Evolutionary conservation across 2,329 filamentous ascomycete species (phyloP).

Genomic region (Emergomyces orientalis): DNA sequence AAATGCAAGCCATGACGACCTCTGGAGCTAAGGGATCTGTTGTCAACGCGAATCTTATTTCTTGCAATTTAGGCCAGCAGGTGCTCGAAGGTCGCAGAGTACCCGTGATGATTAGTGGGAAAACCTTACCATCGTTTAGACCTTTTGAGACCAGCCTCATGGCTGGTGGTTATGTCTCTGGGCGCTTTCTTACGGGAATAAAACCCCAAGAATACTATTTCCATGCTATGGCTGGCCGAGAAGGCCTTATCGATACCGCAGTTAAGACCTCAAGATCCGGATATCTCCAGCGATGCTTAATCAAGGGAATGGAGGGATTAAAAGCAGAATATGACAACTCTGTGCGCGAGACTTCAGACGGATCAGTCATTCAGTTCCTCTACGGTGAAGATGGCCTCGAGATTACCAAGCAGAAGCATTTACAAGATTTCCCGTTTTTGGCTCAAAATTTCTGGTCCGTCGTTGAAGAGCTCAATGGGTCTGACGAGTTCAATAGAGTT

Average conservation of each 20-base stretch:
- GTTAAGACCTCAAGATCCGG: conserved; percentile 97
- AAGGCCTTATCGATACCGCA: conserved; percentile 96
- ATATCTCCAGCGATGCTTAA: conserved; percentile 90
- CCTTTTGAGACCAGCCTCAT: conserved; percentile 82
- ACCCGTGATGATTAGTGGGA: conserved; percentile 94
- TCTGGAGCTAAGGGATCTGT: conserved; percentile 88
- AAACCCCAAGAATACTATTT: conserved; percentile 98
- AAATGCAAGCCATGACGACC: conserved; percentile 98
- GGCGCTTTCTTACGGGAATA: conserved; percentile 96
- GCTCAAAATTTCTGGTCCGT: conserved; percentile 77
- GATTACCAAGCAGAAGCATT: conserved; percentile 85
- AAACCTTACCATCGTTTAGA: conserved; percentile 87
- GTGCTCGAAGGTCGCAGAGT: conserved; percentile 91
- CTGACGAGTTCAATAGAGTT: conserved; percentile 44
- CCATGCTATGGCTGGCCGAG: conserved; percentile 97
- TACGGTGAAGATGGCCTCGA: conserved; percentile 96
- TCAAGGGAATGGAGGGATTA: conserved; percentile 97
- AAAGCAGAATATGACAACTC: conserved; percentile 88
- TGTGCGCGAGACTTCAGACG: conserved; percentile 79
- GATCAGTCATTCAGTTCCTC: conserved; percentile 84
- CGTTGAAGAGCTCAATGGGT: conserved; percentile 64
- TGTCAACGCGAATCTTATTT: conserved; percentile 96
- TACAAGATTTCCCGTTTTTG: conserved; percentile 82
- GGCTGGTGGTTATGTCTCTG: conserved; percentile 86
- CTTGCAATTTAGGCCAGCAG: conserved; percentile 93